These are phyloP conservation scores for Thielaviopsis punctulata DNA, from an alignment of 2,329 filamentous ascomycete species.

Conservation along the genomic window DNA sequence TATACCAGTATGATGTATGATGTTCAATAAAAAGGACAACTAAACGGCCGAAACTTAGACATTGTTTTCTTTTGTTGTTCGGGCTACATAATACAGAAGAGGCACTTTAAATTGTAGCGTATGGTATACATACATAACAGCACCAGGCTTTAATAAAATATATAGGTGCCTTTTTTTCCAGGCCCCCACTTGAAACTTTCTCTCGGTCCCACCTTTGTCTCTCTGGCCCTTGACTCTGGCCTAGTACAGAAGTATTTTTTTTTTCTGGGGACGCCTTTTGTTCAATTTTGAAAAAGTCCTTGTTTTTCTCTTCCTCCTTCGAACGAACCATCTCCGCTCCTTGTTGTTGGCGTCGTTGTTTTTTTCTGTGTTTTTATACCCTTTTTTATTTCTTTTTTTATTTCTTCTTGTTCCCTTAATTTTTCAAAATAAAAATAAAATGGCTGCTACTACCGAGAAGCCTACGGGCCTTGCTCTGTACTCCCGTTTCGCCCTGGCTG, in stretches of 20 bases:
- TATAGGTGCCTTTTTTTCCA: constrained; percentile 7
- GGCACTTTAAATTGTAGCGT: not conserved
- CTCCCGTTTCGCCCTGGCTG: constrained; percentile 90
- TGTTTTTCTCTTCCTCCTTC: constrained; percentile 5
- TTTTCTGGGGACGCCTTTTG: constrained; percentile 6
- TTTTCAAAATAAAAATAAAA: constrained; percentile 17
- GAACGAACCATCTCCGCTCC: constrained; percentile 2
- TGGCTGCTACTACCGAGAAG: constrained; percentile 26
- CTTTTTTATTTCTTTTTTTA: constrained; percentile 12
- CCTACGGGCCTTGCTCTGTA: constrained; percentile 52
- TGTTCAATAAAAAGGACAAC: no score
- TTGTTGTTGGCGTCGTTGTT: constrained; percentile 16
- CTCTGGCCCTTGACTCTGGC: not conserved
- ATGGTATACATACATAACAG: no score
- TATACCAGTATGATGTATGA: no score
- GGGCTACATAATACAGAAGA: not conserved
- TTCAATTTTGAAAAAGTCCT: no score
- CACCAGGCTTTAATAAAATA: not conserved
- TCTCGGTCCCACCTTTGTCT: constrained; percentile 1
- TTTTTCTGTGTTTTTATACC: constrained; percentile 10
- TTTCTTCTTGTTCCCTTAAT: constrained; percentile 2
- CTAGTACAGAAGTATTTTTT: not conserved
- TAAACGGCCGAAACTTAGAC: no score
- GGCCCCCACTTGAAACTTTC: constrained; percentile 2
- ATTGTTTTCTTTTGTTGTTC: no score